Evolutionary conservation across 345 rosid species (phyloP).

Genomic region (Geranium brycei): DNA sequence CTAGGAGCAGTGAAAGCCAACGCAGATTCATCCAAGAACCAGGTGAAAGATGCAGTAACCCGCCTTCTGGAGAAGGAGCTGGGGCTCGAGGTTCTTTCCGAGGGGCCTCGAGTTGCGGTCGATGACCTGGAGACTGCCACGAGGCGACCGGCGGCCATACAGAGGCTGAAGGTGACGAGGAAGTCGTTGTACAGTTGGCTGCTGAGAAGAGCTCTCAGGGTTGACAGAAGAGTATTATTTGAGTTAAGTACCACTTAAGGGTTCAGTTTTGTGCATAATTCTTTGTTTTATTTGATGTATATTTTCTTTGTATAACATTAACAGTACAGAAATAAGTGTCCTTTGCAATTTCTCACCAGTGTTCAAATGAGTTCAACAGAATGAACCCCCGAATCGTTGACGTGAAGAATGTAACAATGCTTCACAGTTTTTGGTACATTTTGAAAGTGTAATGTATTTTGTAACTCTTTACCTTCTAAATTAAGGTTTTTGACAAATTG

Average conservation of each 20-base stretch:
- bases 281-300: too few species aligned
- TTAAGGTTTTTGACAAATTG: too few species aligned
- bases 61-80: slow-evolving; percentile 50
- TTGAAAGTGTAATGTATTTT: too few species aligned
- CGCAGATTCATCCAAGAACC: slow-evolving; percentile 16
- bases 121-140: slow-evolving; percentile 25
- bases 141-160: slow-evolving; percentile 50
- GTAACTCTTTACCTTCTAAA: too few species aligned
- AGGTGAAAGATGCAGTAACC: slow-evolving; percentile 40
- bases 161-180: slow-evolving; percentile 55
- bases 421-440: too few species aligned
- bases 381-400: too few species aligned
- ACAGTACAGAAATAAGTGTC: neutral
- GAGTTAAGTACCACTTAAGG: too few species aligned
- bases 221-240: neutral
- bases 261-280: neutral
- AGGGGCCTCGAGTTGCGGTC: slow-evolving; percentile 16
- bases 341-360: neutral
- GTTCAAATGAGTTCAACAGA: neutral
- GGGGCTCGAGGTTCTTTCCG: slow-evolving; percentile 48
- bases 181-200: slow-evolving; percentile 56
- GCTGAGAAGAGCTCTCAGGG: slow-evolving; percentile 22
- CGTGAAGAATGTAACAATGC: too few species aligned
- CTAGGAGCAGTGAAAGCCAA: slow-evolving; percentile 34
- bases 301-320: neutral